Base-by-base conservation (phyloP, 228 moss, liverwort and hornwort genomes). In the Sphagnum fallax region DNA sequence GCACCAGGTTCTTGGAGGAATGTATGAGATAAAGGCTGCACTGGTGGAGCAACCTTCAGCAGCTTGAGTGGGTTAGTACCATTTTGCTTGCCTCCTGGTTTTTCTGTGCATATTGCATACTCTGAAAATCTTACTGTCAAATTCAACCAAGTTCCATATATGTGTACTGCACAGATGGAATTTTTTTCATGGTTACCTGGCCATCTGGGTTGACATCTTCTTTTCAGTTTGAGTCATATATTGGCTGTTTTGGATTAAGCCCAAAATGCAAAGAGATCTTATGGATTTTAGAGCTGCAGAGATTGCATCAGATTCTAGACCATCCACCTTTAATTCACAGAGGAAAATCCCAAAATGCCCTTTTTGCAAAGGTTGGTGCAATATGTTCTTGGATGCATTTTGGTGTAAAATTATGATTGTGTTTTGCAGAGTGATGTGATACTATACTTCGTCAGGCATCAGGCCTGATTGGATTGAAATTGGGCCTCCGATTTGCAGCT, bases 1-100 rank as follows among this genome's bases (percentile, higher is more conserved):
- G 68, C 67, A 14, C 52, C 77, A 94, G 91, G 83, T 91, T 50
- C 77, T 92, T 48, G 87, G 75, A 71, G 97, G 93, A 62, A 98
- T 98, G 97, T 93, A 98, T 61, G 77, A 61, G 51, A 82, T 82
- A 51, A 87, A 89, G 65, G 85, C 87, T 52, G 97, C 32, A 32
- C 97, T 59, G 76, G 77, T 67, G 97, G 97, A 72, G 91, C 92
- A 12, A 92, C 97, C 55, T 98, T 60, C 97, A 98, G 74, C 97
- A 90, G 51, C 85, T 98, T 70, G 97, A 98, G 73, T 98, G 97
- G 97, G 95, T 95, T 73, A 71, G 83, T 79, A 10, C 32, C 32
- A 32, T 32, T 32, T 32, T 32, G 32, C 32, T 32, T 32, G 32
- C 32, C 3, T 32, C 32, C 32, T 32, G 32, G 32, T 32, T 32